A percentile compares a stretch with the other conserved stretches of the same genome.
Conservation (phyloP, 768 basidiomycete genomes). For the Lentinus brumalis region DNA sequence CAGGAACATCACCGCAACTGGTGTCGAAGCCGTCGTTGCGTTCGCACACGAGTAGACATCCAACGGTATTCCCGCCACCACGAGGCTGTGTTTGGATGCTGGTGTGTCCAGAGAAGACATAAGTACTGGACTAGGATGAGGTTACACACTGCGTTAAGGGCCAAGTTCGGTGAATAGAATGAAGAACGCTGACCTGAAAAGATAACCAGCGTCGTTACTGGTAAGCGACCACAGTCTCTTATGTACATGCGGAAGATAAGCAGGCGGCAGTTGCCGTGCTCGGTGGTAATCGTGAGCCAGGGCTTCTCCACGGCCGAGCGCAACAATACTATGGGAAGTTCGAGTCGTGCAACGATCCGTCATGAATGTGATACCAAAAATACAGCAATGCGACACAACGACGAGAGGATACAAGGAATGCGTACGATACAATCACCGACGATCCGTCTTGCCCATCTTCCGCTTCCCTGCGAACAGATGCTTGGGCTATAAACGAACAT, state of each 20-base stretch:
- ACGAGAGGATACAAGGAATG: background rate
- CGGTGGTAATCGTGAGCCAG: too few relatives aligned
- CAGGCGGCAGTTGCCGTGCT: background rate
- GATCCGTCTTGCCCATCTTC: conserved; percentile 79
- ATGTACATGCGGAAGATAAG: background rate
- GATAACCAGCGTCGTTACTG: too few relatives aligned
- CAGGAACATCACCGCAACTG: conserved; percentile 42
- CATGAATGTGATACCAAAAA: background rate
- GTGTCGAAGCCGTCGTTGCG: conserved; percentile 14
- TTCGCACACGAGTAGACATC: conserved; percentile 28
- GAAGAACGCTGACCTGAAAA: too few relatives aligned
- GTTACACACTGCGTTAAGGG: too few relatives aligned
- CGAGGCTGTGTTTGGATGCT: conserved; percentile 8
- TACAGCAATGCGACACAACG: background rate
- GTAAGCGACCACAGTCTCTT: too few relatives aligned
- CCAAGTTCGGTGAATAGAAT: too few relatives aligned
- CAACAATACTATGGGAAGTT: too few relatives aligned
- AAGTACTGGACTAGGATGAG: too few relatives aligned
- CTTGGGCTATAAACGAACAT: conserved; percentile 60
- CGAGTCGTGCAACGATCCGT: too few relatives aligned
- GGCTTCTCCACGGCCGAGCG: too few relatives aligned
- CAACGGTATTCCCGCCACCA: conserved; percentile 32
- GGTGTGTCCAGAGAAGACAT: too few relatives aligned
- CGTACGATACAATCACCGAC: conserved; percentile 48
- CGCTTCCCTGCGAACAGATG: conserved; percentile 87